phyloP scores from a whole-genome alignment of 176 grass and related monocot species.

The Phoenix dactylifera region DNA sequence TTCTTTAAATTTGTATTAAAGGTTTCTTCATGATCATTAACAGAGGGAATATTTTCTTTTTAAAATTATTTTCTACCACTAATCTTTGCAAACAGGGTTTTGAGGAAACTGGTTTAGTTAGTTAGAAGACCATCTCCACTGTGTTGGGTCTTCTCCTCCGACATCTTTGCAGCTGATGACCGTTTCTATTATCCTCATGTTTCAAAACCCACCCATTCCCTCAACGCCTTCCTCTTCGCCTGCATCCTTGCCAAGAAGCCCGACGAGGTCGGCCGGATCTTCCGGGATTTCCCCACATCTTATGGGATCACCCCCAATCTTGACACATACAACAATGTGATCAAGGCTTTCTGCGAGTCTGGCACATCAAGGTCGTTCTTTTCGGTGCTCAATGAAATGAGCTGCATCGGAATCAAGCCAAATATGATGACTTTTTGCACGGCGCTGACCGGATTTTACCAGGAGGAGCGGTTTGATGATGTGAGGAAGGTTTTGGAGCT shows the following conservation, averaged over 20 bases:
- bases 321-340: constrained; percentile 60
- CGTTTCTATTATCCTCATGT: no score
- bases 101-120: no score
- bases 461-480: constrained; percentile 72
- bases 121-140: no score
- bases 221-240: constrained; percentile 81
- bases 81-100: no score
- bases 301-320: constrained; percentile 42
- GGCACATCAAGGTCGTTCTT: constrained; percentile 71
- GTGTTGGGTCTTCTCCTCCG: no score
- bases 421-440: constrained; percentile 48
- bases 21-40: no score
- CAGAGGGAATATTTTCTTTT: no score
- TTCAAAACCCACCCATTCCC: constrained; percentile 18
- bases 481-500: constrained; percentile 56
- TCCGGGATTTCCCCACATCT: constrained; percentile 54
- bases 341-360: constrained; percentile 69
- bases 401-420: constrained; percentile 40
- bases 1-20: no score
- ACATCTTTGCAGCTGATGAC: no score
- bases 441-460: constrained; percentile 66
- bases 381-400: constrained; percentile 79
- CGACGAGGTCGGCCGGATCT: constrained; percentile 47
- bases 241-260: constrained; percentile 52
- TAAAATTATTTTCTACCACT: no score